phyloP scores from a whole-genome alignment of 345 rosid species.

The Eucalyptus polybractea region DNA sequence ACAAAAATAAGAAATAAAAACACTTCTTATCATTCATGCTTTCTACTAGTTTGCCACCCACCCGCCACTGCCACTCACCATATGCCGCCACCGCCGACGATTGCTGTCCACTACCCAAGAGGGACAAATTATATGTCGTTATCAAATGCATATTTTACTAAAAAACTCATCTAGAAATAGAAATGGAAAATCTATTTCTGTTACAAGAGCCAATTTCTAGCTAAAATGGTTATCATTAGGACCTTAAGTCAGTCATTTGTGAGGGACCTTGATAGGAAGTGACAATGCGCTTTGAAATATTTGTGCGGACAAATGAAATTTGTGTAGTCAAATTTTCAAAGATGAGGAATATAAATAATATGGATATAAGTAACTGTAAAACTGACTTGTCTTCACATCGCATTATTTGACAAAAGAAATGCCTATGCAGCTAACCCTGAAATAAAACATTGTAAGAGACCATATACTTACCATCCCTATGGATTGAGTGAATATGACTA shows the following conservation, averaged over 20 bases:
- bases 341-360: background rate
- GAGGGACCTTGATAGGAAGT: background rate
- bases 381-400: background rate
- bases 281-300: background rate
- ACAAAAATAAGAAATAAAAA: too few relatives aligned
- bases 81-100: fast-evolving
- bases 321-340: background rate
- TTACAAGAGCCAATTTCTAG: too few relatives aligned
- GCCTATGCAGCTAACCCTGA: background rate
- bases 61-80: too few relatives aligned
- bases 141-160: too few relatives aligned
- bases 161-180: too few relatives aligned
- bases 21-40: too few relatives aligned
- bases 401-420: background rate
- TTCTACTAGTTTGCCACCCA: too few relatives aligned
- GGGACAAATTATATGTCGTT: too few relatives aligned
- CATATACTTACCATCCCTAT: background rate
- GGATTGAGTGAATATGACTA: background rate
- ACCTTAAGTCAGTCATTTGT: background rate
- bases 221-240: too few relatives aligned
- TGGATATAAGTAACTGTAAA: background rate
- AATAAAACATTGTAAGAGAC: background rate
- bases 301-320: background rate
- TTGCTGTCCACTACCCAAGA: too few relatives aligned
- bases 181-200: too few relatives aligned